Evolutionary conservation across 192 early-diverging fungal genomes (phyloP).

Genomic region (Geosiphon pyriformis): DNA sequence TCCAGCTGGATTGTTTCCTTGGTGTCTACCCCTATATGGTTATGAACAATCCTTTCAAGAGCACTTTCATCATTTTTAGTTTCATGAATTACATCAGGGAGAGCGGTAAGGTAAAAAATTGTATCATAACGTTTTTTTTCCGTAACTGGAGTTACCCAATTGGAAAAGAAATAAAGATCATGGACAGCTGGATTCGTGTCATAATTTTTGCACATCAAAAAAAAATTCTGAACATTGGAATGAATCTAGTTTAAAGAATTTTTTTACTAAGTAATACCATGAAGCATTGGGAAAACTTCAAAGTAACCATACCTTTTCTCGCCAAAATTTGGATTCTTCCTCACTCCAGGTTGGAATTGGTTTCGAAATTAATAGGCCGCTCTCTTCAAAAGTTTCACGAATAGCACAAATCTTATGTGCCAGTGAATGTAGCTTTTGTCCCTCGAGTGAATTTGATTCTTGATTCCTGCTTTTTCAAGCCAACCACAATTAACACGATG

Average conservation of each 20-base stretch:
- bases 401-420: slow-evolving; percentile 57
- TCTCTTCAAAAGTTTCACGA: slow-evolving; percentile 81
- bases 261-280: no score
- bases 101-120: slow-evolving; percentile 59
- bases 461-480: no score
- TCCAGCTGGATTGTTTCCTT: slow-evolving; percentile 53
- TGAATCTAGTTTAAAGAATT: no score
- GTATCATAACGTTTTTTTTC: slow-evolving; percentile 59
- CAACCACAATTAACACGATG: background rate
- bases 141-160: slow-evolving; percentile 59
- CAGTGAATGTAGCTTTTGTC: slow-evolving; percentile 24
- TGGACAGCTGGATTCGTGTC: slow-evolving; percentile 39
- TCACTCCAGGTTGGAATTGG: slow-evolving; percentile 25
- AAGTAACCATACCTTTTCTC: no score
- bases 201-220: slow-evolving; percentile 40
- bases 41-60: no score
- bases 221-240: slow-evolving; percentile 44
- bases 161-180: slow-evolving; percentile 52
- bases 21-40: slow-evolving; percentile 45
- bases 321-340: slow-evolving; percentile 37
- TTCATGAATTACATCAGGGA: slow-evolving; percentile 39
- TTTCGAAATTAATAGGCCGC: slow-evolving; percentile 57
- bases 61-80: slow-evolving; percentile 29
- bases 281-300: no score
- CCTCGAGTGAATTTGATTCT: no score